Evolutionary conservation across 2,329 filamentous ascomycete genomes (phyloP), one percentile per base, ranked within the genome.

Genomic region (Polytolypa hystricis): DNA sequence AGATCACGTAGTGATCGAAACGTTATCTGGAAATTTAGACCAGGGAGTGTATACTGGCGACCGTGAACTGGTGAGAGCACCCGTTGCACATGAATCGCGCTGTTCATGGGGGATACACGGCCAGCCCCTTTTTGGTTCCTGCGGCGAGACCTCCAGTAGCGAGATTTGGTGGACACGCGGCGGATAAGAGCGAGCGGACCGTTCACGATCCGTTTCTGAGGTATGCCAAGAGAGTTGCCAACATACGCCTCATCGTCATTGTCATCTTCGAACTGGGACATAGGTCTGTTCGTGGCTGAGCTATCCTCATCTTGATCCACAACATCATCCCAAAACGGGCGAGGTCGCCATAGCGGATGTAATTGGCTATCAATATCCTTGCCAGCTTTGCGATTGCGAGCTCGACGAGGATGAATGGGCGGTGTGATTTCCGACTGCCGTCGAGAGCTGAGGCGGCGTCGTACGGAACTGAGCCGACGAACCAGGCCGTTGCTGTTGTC

Each of bases 291-390:
- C 12, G 46, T 43, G 12, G 53, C 55, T 12, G 58, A 54, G 4
- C 53, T 54, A 6, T 64, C 58, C 16, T 51, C 59, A 26, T 66
- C 63, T 8, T 58, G 55, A 32, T 60, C 59, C 11, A 63, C 57
- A 17, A 73, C 55, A 26, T 70, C 71, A 26, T 77, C 72, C 73
- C 73, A 79, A 54, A 78, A 77, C n/a, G 67, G 67, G 25, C 69
- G 68, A 2, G 75, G 75, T 15, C 70, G 66, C 76, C 76, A 79
- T 50, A 78, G 74, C 2, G 75, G 73, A 44, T 77, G 69, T 4
- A 76, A 53, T 27, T 64, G 65, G 29, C 61, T 62, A 37, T 73
- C 65, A 31, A 63, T 56, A 15, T 64, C 57, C 34, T 61, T 56
- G 23, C 58, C 61, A 2, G 60, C 54, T 46, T 60, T 63, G 38